Evolutionary conservation across 495 filamentous ascomycete species (phyloP).

Genomic region (Penicillium ochrochloron): DNA sequence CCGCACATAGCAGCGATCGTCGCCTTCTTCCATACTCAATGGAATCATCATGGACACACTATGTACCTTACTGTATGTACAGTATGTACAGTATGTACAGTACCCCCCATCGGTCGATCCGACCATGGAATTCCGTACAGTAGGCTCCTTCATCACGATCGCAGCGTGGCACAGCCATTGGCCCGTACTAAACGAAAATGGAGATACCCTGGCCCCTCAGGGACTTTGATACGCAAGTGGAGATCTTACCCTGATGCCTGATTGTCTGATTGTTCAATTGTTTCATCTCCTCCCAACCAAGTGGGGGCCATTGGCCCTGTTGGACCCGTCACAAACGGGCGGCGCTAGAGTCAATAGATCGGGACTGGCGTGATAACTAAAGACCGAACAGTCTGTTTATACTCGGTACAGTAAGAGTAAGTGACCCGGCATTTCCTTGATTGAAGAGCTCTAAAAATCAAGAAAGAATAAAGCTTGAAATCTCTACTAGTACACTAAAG

Average conservation of each 20-base stretch:
- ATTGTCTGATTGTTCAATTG: constrained; percentile 7
- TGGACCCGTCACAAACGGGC: constrained; percentile 23
- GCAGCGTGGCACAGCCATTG: not conserved
- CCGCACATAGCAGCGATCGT: not conserved
- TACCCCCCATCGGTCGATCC: not conserved
- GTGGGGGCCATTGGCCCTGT: constrained; percentile 20
- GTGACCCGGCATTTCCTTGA: not conserved
- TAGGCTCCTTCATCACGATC: constrained; percentile 8
- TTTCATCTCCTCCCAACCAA: constrained; percentile 19
- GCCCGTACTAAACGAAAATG: not conserved
- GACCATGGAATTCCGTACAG: not conserved
- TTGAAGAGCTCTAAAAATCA: not conserved
- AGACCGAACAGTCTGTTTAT: too few relatives aligned
- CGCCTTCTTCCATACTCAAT: constrained; percentile 5
- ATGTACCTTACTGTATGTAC: too few relatives aligned
- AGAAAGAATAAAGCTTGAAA: not conserved
- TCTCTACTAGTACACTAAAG: too few relatives aligned
- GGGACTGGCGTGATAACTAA: constrained; percentile 1
- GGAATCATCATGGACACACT: not conserved
- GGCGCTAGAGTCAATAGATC: constrained; percentile 23
- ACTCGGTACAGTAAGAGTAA: too few relatives aligned
- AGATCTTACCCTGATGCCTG: not conserved
- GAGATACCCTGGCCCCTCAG: not conserved
- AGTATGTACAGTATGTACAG: too few relatives aligned
- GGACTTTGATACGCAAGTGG: constrained; percentile 9